Evolutionary conservation across 148 eudicot species (phyloP).

Genomic region (Silene conica): DNA sequence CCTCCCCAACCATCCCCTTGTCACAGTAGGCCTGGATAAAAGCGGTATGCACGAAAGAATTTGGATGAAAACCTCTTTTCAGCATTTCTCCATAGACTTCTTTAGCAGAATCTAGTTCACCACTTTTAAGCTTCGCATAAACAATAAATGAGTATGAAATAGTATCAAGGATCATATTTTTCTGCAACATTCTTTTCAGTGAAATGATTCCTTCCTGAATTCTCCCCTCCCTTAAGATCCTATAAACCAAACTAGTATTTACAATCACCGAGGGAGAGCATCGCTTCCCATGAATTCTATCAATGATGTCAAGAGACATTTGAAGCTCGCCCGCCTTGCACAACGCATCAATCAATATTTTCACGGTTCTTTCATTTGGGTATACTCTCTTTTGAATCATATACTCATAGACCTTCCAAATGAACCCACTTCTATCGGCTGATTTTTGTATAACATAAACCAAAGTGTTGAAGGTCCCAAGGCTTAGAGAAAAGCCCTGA

Average conservation of each 20-base stretch:
- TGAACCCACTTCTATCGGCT: conserved; percentile 34
- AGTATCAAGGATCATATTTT: conserved; percentile 66
- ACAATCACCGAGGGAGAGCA: conserved; percentile 61
- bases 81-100: conserved; percentile 66
- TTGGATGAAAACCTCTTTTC: conserved; percentile 66
- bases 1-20: conserved; percentile 53
- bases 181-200: conserved; percentile 64
- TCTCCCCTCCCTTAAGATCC: conserved; percentile 57
- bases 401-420: conserved; percentile 77
- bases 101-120: conserved; percentile 50
- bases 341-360: conserved; percentile 57
- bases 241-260: conserved; percentile 57
- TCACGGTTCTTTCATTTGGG: conserved; percentile 60
- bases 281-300: conserved; percentile 69
- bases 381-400: conserved; percentile 53
- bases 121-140: conserved; percentile 50
- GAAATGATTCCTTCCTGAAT: conserved; percentile 56
- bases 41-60: conserved; percentile 55
- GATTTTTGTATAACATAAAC: conserved; percentile 53
- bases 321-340: conserved; percentile 78
- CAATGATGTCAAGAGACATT: conserved; percentile 46
- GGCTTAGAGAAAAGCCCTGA: conserved; percentile 53
- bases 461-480: conserved; percentile 64
- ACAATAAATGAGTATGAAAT: conserved; percentile 61
- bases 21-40: conserved; percentile 56